Conservation (phyloP, 2,329 filamentous ascomycete species). For the Aspergillus caelatus region DNA sequence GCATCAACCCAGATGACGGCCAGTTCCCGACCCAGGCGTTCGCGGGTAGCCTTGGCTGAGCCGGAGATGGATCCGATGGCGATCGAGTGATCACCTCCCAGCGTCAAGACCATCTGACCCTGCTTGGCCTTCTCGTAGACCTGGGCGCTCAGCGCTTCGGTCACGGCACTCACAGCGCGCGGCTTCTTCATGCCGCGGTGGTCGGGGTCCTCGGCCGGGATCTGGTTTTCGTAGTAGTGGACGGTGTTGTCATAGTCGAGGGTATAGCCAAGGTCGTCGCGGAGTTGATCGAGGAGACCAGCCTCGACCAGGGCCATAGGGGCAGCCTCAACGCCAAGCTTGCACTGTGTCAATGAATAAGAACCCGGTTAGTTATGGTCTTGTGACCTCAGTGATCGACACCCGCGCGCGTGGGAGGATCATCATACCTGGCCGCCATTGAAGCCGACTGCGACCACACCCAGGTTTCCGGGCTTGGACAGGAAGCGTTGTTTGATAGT, state of each 20-base stretch:
- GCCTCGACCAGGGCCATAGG: conserved; percentile 86
- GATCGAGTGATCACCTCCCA: conserved; percentile 95
- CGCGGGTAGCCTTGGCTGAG: conserved; percentile 80
- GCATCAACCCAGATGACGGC: conserved; percentile 99
- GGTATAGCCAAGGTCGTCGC: conserved; percentile 83
- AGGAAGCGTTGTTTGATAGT: conserved; percentile 75
- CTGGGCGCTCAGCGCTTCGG: conserved; percentile 74
- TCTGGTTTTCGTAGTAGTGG: conserved; percentile 77
- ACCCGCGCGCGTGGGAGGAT: no score
- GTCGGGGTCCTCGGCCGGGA: conserved; percentile 71
- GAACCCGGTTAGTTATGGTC: background rate
- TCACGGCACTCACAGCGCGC: conserved; percentile 81
- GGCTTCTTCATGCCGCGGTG: conserved; percentile 95
- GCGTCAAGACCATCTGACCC: conserved; percentile 85
- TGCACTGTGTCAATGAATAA: conserved; percentile 60
- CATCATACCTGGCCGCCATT: conserved; percentile 85
- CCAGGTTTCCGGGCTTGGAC: conserved; percentile 74
- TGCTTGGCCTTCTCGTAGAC: conserved; percentile 83
- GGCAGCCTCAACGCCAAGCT: conserved; percentile 87
- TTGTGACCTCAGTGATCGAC: background rate
- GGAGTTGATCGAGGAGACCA: conserved; percentile 81
- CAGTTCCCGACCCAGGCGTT: conserved; percentile 79
- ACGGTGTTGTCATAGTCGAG: conserved; percentile 82
- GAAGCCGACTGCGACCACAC: conserved; percentile 93
- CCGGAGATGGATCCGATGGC: conserved; percentile 92